Base-by-base conservation (phyloP, 257 asterid genomes). In the Nicotiana otophora region DNA sequence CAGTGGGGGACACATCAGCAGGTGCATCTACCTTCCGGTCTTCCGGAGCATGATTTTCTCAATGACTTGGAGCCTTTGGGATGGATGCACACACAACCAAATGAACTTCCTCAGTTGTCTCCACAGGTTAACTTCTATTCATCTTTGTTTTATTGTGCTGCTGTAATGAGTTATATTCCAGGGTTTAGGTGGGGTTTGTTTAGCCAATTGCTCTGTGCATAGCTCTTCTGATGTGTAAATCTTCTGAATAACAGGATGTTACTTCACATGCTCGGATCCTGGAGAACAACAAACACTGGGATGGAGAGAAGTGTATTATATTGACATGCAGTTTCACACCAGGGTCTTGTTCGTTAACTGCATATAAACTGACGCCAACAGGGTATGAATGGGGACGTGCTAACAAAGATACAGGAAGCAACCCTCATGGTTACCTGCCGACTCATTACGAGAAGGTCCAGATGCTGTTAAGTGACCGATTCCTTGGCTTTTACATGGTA, bases 61-160 rank as follows among this genome's bases (percentile, higher is more conserved):
- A 92, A 85, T 26, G 99, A 96, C 83, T 84, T 96, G 90, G 99
- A 96, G 93, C 99, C 99, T 11, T 82, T 96, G 81, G 98, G 99
- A 86, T 96, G 99, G 99, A 92, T 96, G 98, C 99, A 96, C 82
- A 94, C 99, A 12, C 99, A 96, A 86, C 98, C 99, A 19, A 96
- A 94, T 65, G 99, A 96, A 88, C 98, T 92, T 48, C 99, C 99
- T 36, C 99, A 96, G 88, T 90, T 96, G 68, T 92, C 99, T 15
- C 98, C 98, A 74, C 98, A 94, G 98, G 98, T 93, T 54, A 34
- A 17, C 15, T 51, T 75, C 81, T 69, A 16, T 33, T 57, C 3
- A n/a, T 77, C 58, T 31, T 23, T 15, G 11, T 36, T 70, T 23
- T 69, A 17, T 42, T 23, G 33, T 53, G 28, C 5, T 20, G 23